Evolutionary conservation across 2,329 filamentous ascomycete species (phyloP).

Genomic region (Neophaeococcomyces aloes): DNA sequence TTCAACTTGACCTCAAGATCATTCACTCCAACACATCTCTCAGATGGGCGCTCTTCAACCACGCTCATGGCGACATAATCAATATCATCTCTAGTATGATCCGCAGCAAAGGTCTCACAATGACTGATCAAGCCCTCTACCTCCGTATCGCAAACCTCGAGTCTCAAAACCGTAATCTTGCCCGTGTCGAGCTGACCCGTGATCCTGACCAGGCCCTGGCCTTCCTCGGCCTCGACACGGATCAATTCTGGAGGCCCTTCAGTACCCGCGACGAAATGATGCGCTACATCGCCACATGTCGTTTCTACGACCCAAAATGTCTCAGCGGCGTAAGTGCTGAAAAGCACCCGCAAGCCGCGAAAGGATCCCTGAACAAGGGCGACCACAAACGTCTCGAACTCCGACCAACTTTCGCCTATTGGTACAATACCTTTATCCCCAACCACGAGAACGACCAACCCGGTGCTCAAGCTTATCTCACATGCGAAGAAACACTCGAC

Average conservation of each 20-base stretch:
- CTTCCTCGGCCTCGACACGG: slow-evolving; percentile 39
- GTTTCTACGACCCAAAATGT: slow-evolving; percentile 30
- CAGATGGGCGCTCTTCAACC: slow-evolving; percentile 57
- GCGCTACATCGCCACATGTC: slow-evolving; percentile 39
- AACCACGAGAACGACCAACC: slow-evolving; percentile 9
- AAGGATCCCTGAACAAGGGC: slow-evolving; percentile 20
- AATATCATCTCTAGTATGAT: slow-evolving; percentile 55
- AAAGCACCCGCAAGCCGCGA: slow-evolving; percentile 20
- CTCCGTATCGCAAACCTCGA: slow-evolving; percentile 62
- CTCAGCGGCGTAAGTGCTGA: slow-evolving; percentile 36
- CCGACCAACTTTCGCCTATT: slow-evolving; percentile 22
- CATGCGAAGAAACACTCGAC: slow-evolving; percentile 13
- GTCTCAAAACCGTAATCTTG: slow-evolving; percentile 33
- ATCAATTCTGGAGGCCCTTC: slow-evolving; percentile 48
- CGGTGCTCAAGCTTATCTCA: slow-evolving; percentile 9
- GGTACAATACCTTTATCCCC: slow-evolving; percentile 18
- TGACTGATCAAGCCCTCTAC: slow-evolving; percentile 53
- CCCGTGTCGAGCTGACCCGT: slow-evolving; percentile 48
- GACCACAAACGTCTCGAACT: slow-evolving; percentile 26
- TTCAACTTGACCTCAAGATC: slow-evolving; percentile 61
- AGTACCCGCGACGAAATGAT: slow-evolving; percentile 13
- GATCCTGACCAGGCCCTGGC: slow-evolving; percentile 46
- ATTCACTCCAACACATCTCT: slow-evolving; percentile 36
- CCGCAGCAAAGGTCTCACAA: slow-evolving; percentile 54
- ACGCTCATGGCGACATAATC: slow-evolving; percentile 63